Conservation (phyloP, 441 rosid species). For the Populus tomentosa region DNA sequence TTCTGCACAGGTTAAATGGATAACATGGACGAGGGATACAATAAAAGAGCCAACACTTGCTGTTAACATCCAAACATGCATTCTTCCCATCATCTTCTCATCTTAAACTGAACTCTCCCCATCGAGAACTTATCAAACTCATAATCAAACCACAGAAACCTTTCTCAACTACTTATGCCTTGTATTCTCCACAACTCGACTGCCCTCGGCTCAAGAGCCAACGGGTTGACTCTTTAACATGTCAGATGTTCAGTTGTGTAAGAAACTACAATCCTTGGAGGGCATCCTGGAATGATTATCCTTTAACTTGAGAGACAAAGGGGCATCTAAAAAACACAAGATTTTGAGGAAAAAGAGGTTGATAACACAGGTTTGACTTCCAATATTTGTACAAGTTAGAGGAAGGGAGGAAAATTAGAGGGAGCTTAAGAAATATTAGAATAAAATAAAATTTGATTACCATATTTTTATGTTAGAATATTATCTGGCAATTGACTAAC, state of each 20-base stretch:
- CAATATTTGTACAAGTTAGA: constrained; percentile 21
- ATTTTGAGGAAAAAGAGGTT: constrained; percentile 23
- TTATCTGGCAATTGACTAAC: constrained; percentile 12
- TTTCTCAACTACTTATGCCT: background rate
- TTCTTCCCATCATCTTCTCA: constrained; percentile 52
- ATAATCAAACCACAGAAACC: constrained; percentile 19
- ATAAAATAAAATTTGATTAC: constrained; percentile 30
- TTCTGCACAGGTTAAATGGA: constrained; percentile 37
- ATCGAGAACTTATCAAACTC: constrained; percentile 30
- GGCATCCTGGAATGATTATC: background rate
- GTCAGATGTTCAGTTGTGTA: background rate
- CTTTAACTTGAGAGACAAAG: constrained; percentile 1
- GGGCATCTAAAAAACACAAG: constrained; percentile 10
- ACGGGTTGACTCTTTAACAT: too few relatives aligned
- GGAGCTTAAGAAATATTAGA: constrained; percentile 22
- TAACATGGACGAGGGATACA: constrained; percentile 31
- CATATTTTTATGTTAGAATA: constrained; percentile 19
- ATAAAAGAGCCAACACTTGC: constrained; percentile 20
- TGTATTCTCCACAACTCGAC: background rate
- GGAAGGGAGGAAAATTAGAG: constrained; percentile 26
- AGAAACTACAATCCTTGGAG: background rate
- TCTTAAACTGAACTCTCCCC: constrained; percentile 38
- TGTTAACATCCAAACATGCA: constrained; percentile 24
- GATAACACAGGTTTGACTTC: constrained; percentile 50
- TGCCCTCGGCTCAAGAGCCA: background rate